Conservation (phyloP, 1,284 basidiomycete species). For the Cryptococcus sp. region DNA sequence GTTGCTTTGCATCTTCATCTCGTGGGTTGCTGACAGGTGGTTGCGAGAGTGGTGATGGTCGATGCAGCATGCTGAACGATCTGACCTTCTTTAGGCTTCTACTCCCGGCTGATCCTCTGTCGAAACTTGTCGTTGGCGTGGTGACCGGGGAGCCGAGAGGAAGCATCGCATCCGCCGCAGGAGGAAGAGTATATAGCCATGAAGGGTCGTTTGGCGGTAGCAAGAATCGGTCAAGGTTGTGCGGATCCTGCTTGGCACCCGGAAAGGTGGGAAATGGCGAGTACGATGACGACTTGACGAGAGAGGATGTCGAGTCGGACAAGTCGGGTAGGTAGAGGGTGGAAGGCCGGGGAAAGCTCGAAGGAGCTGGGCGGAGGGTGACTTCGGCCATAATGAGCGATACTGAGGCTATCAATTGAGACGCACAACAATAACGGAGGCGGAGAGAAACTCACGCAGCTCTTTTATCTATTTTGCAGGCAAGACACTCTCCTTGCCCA, state of each 20-base stretch:
- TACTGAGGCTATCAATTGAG: slow-evolving; percentile 2
- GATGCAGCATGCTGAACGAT: slow-evolving; percentile 9
- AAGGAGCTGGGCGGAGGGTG: slow-evolving; percentile 4
- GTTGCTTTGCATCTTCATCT: slow-evolving; percentile 2
- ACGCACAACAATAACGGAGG: too few relatives aligned
- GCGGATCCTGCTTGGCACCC: slow-evolving; percentile 28
- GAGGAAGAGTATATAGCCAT: slow-evolving; percentile 31
- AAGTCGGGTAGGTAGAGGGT: slow-evolving; percentile 21
- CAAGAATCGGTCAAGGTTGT: slow-evolving; percentile 36
- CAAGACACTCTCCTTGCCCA: too few relatives aligned
- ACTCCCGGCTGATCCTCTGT: not conserved
- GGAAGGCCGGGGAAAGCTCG: slow-evolving; percentile 20
- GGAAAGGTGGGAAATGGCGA: slow-evolving; percentile 40
- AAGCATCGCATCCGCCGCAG: slow-evolving; percentile 10
- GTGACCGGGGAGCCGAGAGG: not conserved
- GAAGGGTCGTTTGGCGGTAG: slow-evolving; percentile 33
- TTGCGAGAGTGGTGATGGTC: slow-evolving; percentile 18
- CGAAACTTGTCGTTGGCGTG: not conserved
- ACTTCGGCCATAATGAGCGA: slow-evolving; percentile 14
- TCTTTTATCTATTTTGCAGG: too few relatives aligned
- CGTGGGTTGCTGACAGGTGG: slow-evolving; percentile 20
- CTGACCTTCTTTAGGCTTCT: slow-evolving; percentile 5
- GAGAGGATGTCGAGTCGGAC: slow-evolving; percentile 9
- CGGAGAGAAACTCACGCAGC: too few relatives aligned
- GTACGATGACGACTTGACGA: slow-evolving; percentile 26